Percentiles rank a stretch among this genome's conserved stretches.
Evolutionary conservation across 1,139 yeast genomes (phyloP).

Genomic region (Schizosaccharomyces versatilis): DNA sequence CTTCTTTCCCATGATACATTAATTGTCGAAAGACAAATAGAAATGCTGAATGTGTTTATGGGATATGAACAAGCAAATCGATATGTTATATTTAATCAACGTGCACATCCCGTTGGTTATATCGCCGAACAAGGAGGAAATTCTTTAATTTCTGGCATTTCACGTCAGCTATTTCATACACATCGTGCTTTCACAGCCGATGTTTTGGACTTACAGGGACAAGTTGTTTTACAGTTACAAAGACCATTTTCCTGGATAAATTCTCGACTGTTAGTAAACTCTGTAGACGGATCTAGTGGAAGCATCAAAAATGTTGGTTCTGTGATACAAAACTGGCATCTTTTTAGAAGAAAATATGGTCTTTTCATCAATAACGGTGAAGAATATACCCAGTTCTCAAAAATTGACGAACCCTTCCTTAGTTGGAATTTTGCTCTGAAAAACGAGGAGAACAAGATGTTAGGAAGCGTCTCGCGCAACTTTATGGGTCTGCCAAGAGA

Average conservation of each 20-base stretch:
- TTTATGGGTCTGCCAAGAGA: slow-evolving; percentile 93
- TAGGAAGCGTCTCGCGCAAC: slow-evolving; percentile 68
- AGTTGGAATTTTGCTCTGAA: slow-evolving; percentile 66
- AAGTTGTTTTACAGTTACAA: slow-evolving; percentile 28
- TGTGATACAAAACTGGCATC: slow-evolving; percentile 78
- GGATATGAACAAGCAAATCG: slow-evolving; percentile 84
- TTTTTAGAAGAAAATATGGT: slow-evolving; percentile 75
- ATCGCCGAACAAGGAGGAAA: slow-evolving; percentile 33
- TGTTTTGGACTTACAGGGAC: slow-evolving; percentile 51
- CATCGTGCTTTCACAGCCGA: slow-evolving; percentile 29
- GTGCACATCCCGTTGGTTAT: slow-evolving; percentile 57
- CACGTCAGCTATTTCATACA: slow-evolving; percentile 59
- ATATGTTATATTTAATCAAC: slow-evolving; percentile 44
- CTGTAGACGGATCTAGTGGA: slow-evolving; percentile 14
- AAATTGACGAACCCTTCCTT: slow-evolving; percentile 65
- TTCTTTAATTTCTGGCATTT: slow-evolving; percentile 26
- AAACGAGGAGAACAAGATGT: slow-evolving; percentile 34
- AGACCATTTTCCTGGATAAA: slow-evolving; percentile 77
- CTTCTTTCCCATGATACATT: slow-evolving; percentile 36
- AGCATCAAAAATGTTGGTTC: slow-evolving; percentile 47
- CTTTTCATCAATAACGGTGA: slow-evolving; percentile 27
- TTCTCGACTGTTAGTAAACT: slow-evolving; percentile 49
- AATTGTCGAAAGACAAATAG: slow-evolving; percentile 70
- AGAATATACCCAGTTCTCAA: slow-evolving; percentile 52
- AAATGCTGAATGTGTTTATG: slow-evolving; percentile 60